Conservation (phyloP, 257 asterid species). For the Capsicum chinense region DNA sequence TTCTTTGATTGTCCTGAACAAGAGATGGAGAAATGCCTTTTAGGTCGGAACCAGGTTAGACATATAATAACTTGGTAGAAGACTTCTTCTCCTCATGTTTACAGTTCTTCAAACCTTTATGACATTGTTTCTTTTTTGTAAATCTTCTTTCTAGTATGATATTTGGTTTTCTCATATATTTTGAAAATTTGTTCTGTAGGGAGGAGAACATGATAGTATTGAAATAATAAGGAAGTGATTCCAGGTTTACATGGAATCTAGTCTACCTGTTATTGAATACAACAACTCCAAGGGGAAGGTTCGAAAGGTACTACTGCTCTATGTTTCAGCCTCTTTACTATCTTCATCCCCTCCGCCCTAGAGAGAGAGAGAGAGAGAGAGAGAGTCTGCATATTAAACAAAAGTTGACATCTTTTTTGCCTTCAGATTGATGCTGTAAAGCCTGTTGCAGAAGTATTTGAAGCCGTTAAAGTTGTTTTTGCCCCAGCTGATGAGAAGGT, state of each 20-base stretch:
- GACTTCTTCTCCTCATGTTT: not conserved
- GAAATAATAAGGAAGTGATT: conserved; percentile 61
- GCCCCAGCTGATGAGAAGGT: conserved; percentile 53
- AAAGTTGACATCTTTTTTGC: conserved; percentile 28
- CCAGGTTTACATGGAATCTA: conserved; percentile 53
- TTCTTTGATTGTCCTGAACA: conserved; percentile 52
- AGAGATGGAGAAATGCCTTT: conserved; percentile 59
- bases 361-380: not conserved
- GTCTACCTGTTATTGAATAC: conserved; percentile 57
- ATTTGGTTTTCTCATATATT: not conserved
- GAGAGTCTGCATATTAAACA: not conserved
- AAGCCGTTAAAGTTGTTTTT: conserved; percentile 72
- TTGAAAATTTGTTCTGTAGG: conserved; percentile 36
- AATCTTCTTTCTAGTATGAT: not conserved
- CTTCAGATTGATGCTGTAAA: conserved; percentile 72
- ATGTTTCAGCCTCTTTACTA: not conserved
- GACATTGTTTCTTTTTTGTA: conserved; percentile 19
- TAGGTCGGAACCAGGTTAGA: conserved; percentile 47
- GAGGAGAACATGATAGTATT: conserved; percentile 61
- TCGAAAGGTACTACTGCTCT: conserved; percentile 57
- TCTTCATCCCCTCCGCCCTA: not conserved
- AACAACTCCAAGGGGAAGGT: conserved; percentile 77
- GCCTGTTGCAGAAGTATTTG: conserved; percentile 77
- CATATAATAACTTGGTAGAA: not conserved
- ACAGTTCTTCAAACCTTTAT: conserved; percentile 3